Percentiles rank a stretch among this genome's conserved stretches.
These are phyloP conservation scores for Hypoxylon sp. DNA, from an alignment of 2,329 filamentous ascomycete species.

Conservation along the genomic window DNA sequence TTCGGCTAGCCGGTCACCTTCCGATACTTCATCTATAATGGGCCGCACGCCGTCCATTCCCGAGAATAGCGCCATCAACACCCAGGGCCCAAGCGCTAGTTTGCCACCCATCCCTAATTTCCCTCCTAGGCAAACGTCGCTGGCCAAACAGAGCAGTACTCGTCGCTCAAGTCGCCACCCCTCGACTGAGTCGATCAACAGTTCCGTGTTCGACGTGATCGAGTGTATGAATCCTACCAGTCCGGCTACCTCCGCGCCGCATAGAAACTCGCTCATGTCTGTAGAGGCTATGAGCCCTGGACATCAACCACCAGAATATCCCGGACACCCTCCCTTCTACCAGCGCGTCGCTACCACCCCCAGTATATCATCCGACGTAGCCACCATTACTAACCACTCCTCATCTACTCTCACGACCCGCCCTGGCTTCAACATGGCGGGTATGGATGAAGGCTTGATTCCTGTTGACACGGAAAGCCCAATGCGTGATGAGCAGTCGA, in stretches of 20 bases:
- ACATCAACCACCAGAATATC: conserved; percentile 40
- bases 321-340: conserved; percentile 44
- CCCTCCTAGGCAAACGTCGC: conserved; percentile 45
- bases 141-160: conserved; percentile 37
- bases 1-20: conserved; percentile 34
- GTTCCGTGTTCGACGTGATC: conserved; percentile 52
- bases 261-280: conserved; percentile 40
- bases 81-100: conserved; percentile 31
- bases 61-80: conserved; percentile 37
- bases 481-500: conserved; percentile 30
- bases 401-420: conserved; percentile 39
- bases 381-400: conserved; percentile 37
- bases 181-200: conserved; percentile 54
- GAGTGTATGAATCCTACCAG: conserved; percentile 45
- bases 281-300: conserved; percentile 36
- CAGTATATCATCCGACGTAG: conserved; percentile 35
- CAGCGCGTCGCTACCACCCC: conserved; percentile 22
- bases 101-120: conserved; percentile 38
- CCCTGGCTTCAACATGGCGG: conserved; percentile 20
- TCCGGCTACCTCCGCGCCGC: conserved; percentile 32
- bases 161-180: conserved; percentile 46
- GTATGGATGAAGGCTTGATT: conserved; percentile 52
- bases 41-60: conserved; percentile 40
- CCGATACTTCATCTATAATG: conserved; percentile 38
- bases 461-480: conserved; percentile 51